Evolutionary conservation across 768 basidiomycete species (phyloP), one percentile per base, ranked within the genome.

Genomic region (Russula vinacea): DNA sequence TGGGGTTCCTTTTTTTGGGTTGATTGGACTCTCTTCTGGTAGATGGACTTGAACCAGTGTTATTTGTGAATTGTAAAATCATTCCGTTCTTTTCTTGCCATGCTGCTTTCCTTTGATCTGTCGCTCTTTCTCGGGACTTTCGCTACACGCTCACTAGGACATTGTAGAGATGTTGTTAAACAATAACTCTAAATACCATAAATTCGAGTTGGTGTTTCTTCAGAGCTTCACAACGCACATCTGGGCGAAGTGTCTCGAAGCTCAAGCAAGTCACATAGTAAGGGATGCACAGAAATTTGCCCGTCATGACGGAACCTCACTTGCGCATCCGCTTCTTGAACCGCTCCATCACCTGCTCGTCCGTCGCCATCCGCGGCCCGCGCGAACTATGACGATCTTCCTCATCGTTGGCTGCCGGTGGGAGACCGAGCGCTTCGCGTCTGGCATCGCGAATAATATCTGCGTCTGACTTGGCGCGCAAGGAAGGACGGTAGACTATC

Each of bases 291-390:
- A 29, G 29, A 29, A 29, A 29, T 29, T 26, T 51, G 19, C 22
- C 6, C 13, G 13, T 17, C 2, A 17, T 19, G 11, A 14, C 22
- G 4, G 3, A 22, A 5, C 32, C 37, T 77, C 76, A 91, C 73
- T 88, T 89, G 45, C 89, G 84, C 90, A 94, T 92, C 62, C 94
- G 80, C 77, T 98, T 97, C 82, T 96, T 98, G 81, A 98, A 98
- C 37, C 96, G 85, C 75, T 96, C 94, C 91, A 94, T 91, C 59
- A 92, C 91, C 76, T 89, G 73, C 72, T 97, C 94, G 68, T 98
- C 95, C 9, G 94, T 97, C 13, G 94, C 94, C 81, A 87, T 86
- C 70, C 91, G 90, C 16, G 82, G 79, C 45, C 87, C 76, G 32
- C 82, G 79, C 4, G 69, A n/a, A 22, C 45, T 69, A 60, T 35